Evolutionary conservation across 140 eudicot genomes (phyloP).

Genomic region (Stevia rebaudiana): DNA sequence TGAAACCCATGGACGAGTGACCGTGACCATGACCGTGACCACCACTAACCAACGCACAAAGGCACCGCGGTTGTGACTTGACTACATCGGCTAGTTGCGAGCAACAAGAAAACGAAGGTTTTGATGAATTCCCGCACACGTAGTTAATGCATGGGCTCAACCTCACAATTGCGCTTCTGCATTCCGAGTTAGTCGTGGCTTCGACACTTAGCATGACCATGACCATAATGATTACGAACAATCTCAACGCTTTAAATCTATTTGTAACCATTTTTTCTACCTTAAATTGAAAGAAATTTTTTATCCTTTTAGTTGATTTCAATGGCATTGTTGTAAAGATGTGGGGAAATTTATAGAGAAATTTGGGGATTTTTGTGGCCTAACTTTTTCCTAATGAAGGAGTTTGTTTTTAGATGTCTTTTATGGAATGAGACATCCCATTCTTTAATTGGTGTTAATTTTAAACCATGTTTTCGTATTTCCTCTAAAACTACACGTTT

Average conservation of each 20-base stretch:
- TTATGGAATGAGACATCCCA: slow-evolving; percentile 23
- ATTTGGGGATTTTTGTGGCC: slow-evolving; percentile 10
- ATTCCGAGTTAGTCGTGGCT: slow-evolving; percentile 37
- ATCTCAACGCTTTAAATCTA: background rate
- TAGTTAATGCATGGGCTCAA: slow-evolving; percentile 55
- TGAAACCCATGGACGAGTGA: slow-evolving; percentile 25
- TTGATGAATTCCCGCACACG: slow-evolving; percentile 51
- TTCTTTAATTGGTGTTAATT: background rate
- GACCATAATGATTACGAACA: slow-evolving; percentile 13
- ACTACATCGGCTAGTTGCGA: slow-evolving; percentile 43
- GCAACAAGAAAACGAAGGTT: slow-evolving; percentile 55
- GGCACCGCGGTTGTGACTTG: slow-evolving; percentile 45
- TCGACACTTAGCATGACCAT: slow-evolving; percentile 16
- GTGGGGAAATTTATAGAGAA: slow-evolving; percentile 25
- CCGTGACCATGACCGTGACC: slow-evolving; percentile 37
- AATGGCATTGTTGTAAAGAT: background rate
- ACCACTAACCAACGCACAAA: slow-evolving; percentile 43
- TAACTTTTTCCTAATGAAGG: slow-evolving; percentile 23
- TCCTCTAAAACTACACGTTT: slow-evolving; percentile 5
- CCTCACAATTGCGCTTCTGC: slow-evolving; percentile 36
- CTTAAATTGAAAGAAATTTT: background rate
- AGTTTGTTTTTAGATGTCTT: slow-evolving; percentile 29
- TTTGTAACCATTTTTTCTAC: slow-evolving; percentile 28
- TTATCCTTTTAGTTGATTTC: background rate
- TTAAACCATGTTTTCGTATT: slow-evolving; percentile 13